These are phyloP conservation scores for Blastomyces percursus DNA, from an alignment of 2,329 filamentous ascomycete species.

Conservation along the genomic window DNA sequence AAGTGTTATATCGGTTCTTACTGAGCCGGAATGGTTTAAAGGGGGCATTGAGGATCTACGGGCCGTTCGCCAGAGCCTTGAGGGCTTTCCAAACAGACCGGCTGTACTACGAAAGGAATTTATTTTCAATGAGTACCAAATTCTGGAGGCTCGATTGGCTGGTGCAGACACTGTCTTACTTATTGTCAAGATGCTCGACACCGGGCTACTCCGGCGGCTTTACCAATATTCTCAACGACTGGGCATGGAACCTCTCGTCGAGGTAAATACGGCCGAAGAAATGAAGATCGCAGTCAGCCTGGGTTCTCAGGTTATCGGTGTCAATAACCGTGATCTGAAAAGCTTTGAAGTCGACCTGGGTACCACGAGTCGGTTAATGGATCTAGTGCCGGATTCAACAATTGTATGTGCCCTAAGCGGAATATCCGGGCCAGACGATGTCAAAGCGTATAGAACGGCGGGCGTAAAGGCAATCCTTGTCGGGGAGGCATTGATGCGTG, in stretches of 20 bases:
- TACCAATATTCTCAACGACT: constrained; percentile 83
- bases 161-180: constrained; percentile 90
- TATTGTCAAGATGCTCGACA: constrained; percentile 95
- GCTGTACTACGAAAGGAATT: constrained; percentile 94
- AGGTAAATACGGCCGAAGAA: constrained; percentile 89
- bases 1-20: constrained; percentile 96
- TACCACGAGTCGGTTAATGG: constrained; percentile 79
- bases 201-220: constrained; percentile 58
- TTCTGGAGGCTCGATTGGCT: constrained; percentile 81
- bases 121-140: constrained; percentile 96
- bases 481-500: constrained; percentile 91
- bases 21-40: constrained; percentile 98
- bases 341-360: constrained; percentile 94
- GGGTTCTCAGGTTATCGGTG: constrained; percentile 83
- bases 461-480: constrained; percentile 90
- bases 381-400: constrained; percentile 72
- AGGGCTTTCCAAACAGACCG: constrained; percentile 82
- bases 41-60: constrained; percentile 89
- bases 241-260: constrained; percentile 94
- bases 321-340: constrained; percentile 94
- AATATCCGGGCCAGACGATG: constrained; percentile 80
- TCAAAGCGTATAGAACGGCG: constrained; percentile 74
- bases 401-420: constrained; percentile 90
- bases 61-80: constrained; percentile 75
- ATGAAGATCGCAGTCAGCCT: constrained; percentile 80